Evolutionary conservation across 768 basidiomycete genomes (phyloP).

Genomic region (Tulasnella sp.): DNA sequence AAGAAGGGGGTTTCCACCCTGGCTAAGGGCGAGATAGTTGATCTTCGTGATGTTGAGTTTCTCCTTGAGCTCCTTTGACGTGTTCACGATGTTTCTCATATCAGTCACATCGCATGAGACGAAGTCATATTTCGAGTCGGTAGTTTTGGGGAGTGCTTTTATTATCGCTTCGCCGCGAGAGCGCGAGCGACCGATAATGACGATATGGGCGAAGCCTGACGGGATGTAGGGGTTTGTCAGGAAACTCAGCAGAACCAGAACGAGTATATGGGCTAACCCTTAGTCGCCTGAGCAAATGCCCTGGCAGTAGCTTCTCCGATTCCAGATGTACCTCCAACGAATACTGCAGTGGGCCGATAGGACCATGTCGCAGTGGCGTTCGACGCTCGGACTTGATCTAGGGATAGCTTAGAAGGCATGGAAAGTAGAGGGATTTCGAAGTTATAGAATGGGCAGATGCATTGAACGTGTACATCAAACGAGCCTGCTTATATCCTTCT

Average conservation of each 20-base stretch:
- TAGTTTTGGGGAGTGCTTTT: slow-evolving; percentile 27
- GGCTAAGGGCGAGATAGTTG: slow-evolving; percentile 30
- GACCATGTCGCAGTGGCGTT: slow-evolving; percentile 18
- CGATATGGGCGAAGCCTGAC: slow-evolving; percentile 30
- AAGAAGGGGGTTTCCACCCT: slow-evolving; percentile 25
- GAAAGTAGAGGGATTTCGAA: background rate
- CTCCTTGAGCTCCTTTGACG: background rate
- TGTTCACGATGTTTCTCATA: slow-evolving; percentile 32
- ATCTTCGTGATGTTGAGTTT: slow-evolving; percentile 18
- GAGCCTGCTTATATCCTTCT: background rate
- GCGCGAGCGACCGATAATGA: slow-evolving; percentile 33
- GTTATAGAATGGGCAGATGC: too few relatives aligned
- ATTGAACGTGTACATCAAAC: background rate
- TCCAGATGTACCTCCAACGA: slow-evolving; percentile 31
- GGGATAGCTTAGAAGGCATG: background rate
- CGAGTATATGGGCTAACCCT: slow-evolving; percentile 9
- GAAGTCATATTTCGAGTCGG: slow-evolving; percentile 36
- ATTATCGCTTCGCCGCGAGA: slow-evolving; percentile 32
- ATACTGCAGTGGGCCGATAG: slow-evolving; percentile 29
- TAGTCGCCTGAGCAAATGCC: slow-evolving; percentile 28
- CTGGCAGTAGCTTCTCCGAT: slow-evolving; percentile 27
- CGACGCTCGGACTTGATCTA: slow-evolving; percentile 11
- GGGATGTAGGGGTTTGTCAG: background rate
- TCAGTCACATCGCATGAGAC: slow-evolving; percentile 35
- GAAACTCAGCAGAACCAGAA: background rate